These are phyloP conservation scores for Barnettozyma hawaiiensis DNA, from an alignment of 1,139 yeast species.

Conservation along the genomic window DNA sequence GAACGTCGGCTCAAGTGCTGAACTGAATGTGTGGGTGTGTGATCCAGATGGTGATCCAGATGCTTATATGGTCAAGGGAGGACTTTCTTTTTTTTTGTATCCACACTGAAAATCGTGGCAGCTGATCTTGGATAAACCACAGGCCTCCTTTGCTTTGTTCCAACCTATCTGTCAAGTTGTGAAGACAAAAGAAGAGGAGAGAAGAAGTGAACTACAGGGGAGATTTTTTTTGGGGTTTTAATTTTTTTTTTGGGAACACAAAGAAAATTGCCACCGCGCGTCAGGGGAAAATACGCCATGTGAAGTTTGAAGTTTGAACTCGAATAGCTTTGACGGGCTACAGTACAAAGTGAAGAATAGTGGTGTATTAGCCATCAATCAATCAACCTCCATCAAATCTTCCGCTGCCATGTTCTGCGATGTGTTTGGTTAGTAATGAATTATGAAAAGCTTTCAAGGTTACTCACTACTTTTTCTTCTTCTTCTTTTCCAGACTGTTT, in stretches of 20 bases:
- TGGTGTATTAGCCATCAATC: neutral
- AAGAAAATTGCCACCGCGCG: conserved; percentile 1
- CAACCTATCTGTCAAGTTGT: neutral
- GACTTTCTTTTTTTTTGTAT: no score
- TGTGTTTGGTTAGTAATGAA: neutral
- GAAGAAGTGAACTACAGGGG: no score
- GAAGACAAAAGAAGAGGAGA: no score
- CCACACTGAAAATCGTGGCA: neutral
- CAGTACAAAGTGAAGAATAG: neutral
- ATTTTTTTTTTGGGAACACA: neutral
- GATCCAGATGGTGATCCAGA: no score
- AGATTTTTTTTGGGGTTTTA: neutral
- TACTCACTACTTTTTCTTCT: no score
- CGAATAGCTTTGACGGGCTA: neutral
- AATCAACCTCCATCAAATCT: neutral
- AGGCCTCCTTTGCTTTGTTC: neutral
- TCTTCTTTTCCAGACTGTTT: neutral
- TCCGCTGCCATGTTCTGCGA: neutral
- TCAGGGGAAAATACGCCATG: neutral
- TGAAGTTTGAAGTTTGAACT: no score
- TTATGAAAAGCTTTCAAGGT: no score
- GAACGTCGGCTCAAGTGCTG: neutral
- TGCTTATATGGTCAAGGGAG: no score
- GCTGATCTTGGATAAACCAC: neutral
- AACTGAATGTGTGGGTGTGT: no score